Evolutionary conservation across 208 protist species (phyloP), one percentile per base, ranked within the genome.

Genomic region (Acanthamoeba healyi): DNA sequence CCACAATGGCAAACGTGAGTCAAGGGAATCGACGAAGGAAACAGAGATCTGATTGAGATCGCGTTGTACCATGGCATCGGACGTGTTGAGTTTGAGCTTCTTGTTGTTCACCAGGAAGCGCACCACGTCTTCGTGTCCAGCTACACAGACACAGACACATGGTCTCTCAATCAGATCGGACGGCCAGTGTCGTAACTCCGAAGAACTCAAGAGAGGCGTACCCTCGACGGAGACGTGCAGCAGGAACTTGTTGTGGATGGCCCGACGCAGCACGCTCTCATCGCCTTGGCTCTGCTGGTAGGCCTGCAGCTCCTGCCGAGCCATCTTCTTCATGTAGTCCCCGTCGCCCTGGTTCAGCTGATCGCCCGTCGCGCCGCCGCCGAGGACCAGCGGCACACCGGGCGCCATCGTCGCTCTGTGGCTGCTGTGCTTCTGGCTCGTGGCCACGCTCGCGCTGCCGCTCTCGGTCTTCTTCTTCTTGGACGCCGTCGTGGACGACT

Each of bases 271-370:
- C 24, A 84, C 74, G 42, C 22, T 56, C 74, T 84, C 74, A n/a
- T 84, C 74, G 74, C 74, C 74, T 36, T 84, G 38, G 22, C 74
- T 84, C 74, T 84, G 74, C 46, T 84, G 74, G 29, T 84, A 84
- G 44, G 74, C 74, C 32, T 84, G 74, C 29, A 84, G 44, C 29
- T 84, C 74, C 4, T 84, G 74, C 32, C 74, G 38, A 0, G 74
- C 74, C 74, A 84, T 84, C 74, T 84, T 84, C 74, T 84, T 84
- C 74, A 84, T 34, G 44, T 84, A 58, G 74, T 84, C 74, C 26
- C 74, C 74, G 12, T 84, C 74, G 74, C 12, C 74, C 46, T 58
- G 44, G 26, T 56, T 56, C n/a, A 56, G 22, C 4, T 36, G 32
- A 26, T 38, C n/a, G n/a, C n/a, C 58, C n/a, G 9, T 32, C n/a